Evolutionary conservation across 164 flowering plant genomes (phyloP).

Genomic region (Amborella trichopoda): DNA sequence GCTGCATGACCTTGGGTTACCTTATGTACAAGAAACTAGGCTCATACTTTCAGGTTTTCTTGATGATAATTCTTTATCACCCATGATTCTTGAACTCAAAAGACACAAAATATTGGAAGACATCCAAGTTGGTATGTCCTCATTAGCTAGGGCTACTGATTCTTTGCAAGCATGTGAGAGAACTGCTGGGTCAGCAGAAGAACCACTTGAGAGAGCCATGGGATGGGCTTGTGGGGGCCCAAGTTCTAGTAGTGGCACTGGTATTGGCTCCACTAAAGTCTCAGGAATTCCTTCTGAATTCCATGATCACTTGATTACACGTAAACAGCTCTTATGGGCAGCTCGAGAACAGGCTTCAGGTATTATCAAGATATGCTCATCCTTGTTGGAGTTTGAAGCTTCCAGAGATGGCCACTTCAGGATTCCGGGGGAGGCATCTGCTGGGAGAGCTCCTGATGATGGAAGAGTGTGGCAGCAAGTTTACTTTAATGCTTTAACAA

Average conservation of each 20-base stretch:
- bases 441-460: slow-evolving; percentile 36
- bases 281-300: slow-evolving; percentile 87
- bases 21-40: slow-evolving; percentile 33
- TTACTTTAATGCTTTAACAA: slow-evolving; percentile 55
- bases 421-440: slow-evolving; percentile 32
- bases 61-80: slow-evolving; percentile 33
- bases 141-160: slow-evolving; percentile 53
- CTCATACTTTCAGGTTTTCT: slow-evolving; percentile 35
- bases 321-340: slow-evolving; percentile 55
- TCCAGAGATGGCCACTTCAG: slow-evolving; percentile 74
- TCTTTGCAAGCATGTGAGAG: slow-evolving; percentile 66
- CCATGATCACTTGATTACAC: slow-evolving; percentile 64
- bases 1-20: slow-evolving; percentile 44
- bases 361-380: slow-evolving; percentile 54
- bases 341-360: slow-evolving; percentile 68
- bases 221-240: slow-evolving; percentile 98
- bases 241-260: slow-evolving; percentile 27
- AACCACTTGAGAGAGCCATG: slow-evolving; percentile 98
- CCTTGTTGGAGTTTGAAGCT: slow-evolving; percentile 84
- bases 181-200: slow-evolving; percentile 69
- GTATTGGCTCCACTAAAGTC: slow-evolving; percentile 36
- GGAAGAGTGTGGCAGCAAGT: slow-evolving; percentile 81
- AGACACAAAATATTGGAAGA: slow-evolving; percentile 62
- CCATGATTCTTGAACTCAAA: slow-evolving; percentile 40
- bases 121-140: slow-evolving; percentile 50